Conservation (phyloP, 169 alveolate genomes). For the Amoebophrya sp. region DNA sequence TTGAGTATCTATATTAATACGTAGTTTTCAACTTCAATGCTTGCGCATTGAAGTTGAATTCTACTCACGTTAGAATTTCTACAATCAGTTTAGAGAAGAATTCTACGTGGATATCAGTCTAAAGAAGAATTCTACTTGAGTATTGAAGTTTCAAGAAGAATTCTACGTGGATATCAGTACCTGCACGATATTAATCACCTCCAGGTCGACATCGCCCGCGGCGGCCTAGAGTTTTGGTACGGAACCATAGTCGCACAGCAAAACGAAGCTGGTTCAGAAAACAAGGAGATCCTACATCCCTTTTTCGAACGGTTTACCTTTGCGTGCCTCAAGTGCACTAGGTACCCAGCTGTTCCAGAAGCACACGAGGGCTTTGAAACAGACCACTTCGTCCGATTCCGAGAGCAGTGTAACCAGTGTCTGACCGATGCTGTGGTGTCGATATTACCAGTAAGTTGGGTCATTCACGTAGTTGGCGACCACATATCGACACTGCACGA, state of each 20-base stretch:
- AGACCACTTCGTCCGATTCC: constrained; percentile 8
- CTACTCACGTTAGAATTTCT: no score
- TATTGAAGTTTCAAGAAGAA: no score
- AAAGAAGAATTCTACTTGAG: no score
- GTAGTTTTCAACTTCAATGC: no score
- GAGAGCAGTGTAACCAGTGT: constrained; percentile 23
- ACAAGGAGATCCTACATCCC: background rate
- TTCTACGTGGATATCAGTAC: no score
- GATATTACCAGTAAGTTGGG: background rate
- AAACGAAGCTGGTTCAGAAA: background rate
- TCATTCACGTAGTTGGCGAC: background rate
- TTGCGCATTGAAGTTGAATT: no score
- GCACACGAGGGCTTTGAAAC: constrained; percentile 10
- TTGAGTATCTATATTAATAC: no score
- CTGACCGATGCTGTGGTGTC: background rate
- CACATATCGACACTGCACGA: background rate
- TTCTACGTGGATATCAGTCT: no score
- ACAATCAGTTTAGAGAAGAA: no score
- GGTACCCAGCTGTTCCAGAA: background rate
- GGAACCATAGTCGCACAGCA: background rate
- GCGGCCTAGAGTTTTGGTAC: constrained; percentile 12
- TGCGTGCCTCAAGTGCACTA: background rate
- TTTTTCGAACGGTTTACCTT: background rate
- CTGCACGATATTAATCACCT: no score
- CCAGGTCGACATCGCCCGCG: constrained; percentile 21